Evolutionary conservation across 495 filamentous ascomycete genomes (phyloP).

Genomic region (Aspergillus mulundensis): DNA sequence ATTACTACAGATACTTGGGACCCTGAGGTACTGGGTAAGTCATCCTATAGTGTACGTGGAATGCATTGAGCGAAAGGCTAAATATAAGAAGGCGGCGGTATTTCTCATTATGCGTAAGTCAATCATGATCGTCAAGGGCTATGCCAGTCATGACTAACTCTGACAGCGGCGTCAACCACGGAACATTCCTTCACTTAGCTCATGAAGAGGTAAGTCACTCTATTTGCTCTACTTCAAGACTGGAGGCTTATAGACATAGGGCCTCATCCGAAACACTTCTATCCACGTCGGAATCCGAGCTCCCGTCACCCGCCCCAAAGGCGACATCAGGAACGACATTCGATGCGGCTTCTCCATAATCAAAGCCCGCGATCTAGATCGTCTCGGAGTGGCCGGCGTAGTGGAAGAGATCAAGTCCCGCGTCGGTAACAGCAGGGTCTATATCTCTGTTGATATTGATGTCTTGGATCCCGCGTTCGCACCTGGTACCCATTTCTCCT

Average conservation of each 20-base stretch:
- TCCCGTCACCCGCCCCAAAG: conserved; percentile 37
- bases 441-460: conserved; percentile 49
- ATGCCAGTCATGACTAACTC: background rate
- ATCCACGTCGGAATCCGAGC: conserved; percentile 50
- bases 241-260: conserved; percentile 20
- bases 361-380: conserved; percentile 48
- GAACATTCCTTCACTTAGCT: conserved; percentile 50
- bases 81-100: conserved; percentile 27
- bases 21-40: conserved; percentile 39
- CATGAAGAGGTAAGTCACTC: conserved; percentile 40
- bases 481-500: conserved; percentile 30
- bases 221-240: no score
- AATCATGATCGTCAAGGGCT: background rate
- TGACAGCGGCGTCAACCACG: conserved; percentile 46
- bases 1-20: conserved; percentile 42
- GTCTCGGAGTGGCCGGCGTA: conserved; percentile 40
- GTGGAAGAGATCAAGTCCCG: conserved; percentile 39
- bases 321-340: conserved; percentile 45
- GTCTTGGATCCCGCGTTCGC: conserved; percentile 51
- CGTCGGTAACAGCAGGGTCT: conserved; percentile 31
- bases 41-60: background rate
- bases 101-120: conserved; percentile 48
- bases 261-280: conserved; percentile 43
- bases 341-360: conserved; percentile 49
- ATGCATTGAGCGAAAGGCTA: background rate